Percentiles rank a stretch among this genome's conserved stretches.
phyloP scores from a whole-genome alignment of 495 filamentous ascomycete genomes.

The Penicillium longicatenatum region DNA sequence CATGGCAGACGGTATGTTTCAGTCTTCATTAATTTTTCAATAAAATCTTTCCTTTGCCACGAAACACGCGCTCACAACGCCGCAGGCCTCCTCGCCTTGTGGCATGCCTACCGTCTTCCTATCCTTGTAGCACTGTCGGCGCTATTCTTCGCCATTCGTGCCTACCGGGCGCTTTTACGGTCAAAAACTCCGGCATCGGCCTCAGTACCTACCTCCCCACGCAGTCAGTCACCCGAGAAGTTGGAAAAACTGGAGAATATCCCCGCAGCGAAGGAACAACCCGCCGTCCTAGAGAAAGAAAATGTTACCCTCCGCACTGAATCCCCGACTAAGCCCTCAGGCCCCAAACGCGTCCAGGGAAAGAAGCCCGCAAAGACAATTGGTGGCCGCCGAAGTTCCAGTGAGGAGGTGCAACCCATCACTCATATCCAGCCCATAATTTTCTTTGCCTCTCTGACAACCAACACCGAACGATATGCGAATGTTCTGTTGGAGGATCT shows the following conservation, averaged over 20 bases:
- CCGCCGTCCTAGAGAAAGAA: slow-evolving; percentile 5
- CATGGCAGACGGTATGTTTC: not conserved
- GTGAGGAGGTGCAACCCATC: slow-evolving; percentile 20
- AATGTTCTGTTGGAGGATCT: slow-evolving; percentile 57
- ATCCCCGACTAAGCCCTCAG: slow-evolving; percentile 20
- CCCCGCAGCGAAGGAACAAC: slow-evolving; percentile 10
- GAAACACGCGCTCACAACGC: not conserved
- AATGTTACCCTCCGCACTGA: slow-evolving; percentile 11
- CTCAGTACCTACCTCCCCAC: slow-evolving; percentile 40
- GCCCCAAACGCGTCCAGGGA: slow-evolving; percentile 44
- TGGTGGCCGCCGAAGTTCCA: slow-evolving; percentile 21
- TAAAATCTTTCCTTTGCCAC: not conserved
- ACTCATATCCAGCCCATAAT: slow-evolving; percentile 69
- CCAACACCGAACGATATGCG: slow-evolving; percentile 71
- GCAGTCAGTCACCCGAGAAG: slow-evolving; percentile 34
- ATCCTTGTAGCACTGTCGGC: slow-evolving; percentile 33
- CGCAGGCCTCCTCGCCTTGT: slow-evolving; percentile 38
- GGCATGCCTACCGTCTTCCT: slow-evolving; percentile 45
- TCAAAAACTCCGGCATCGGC: slow-evolving; percentile 32
- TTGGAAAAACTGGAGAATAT: slow-evolving; percentile 24
- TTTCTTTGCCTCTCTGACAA: slow-evolving; percentile 86
- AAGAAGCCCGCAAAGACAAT: slow-evolving; percentile 37
- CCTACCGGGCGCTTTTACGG: slow-evolving; percentile 27
- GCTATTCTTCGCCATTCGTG: slow-evolving; percentile 28
- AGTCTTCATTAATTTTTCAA: not conserved